These are phyloP conservation scores for Conringia planisiliqua DNA, from an alignment of 345 rosid genomes.

Conservation along the genomic window DNA sequence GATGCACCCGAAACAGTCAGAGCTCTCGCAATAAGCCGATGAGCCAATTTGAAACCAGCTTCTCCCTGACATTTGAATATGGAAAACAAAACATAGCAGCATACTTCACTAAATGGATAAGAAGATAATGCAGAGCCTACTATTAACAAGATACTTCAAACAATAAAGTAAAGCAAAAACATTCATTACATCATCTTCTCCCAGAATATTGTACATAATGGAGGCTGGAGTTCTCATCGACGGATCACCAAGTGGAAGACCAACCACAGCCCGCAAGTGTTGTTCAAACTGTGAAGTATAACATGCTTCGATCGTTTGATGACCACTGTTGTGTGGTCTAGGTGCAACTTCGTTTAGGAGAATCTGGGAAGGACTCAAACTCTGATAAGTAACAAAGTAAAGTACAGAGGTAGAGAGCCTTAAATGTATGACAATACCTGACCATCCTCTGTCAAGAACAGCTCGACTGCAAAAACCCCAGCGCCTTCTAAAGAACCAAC, in stretches of 20 bases:
- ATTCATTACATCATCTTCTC: conserved; percentile 75
- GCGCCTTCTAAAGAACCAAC: conserved; percentile 89
- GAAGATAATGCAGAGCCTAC: too few relatives aligned
- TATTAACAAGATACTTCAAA: not conserved
- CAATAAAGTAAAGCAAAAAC: not conserved
- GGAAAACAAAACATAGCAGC: not conserved
- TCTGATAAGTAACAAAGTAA: conserved; percentile 11
- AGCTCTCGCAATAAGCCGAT: conserved; percentile 64
- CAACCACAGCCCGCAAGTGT: conserved; percentile 85
- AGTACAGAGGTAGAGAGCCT: not conserved
- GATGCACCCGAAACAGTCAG: conserved; percentile 63
- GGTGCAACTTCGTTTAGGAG: conserved; percentile 96
- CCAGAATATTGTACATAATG: conserved; percentile 84
- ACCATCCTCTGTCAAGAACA: conserved; percentile 73
- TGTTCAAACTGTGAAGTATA: conserved; percentile 93
- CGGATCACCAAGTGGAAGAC: conserved; percentile 97
- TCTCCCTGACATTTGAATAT: conserved; percentile 59
- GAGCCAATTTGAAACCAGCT: conserved; percentile 64
- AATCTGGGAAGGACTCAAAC: conserved; percentile 45
- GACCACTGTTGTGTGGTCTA: conserved; percentile 98
- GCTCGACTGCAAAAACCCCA: conserved; percentile 93
- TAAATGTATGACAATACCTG: conserved; percentile 51
- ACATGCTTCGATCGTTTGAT: conserved; percentile 94
- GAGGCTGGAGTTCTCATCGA: conserved; percentile 93
- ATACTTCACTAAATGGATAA: not conserved